These are phyloP conservation scores for Apophysomyces trapeziformis DNA, from an alignment of 371 early-diverging fungal genomes.

Conservation along the genomic window DNA sequence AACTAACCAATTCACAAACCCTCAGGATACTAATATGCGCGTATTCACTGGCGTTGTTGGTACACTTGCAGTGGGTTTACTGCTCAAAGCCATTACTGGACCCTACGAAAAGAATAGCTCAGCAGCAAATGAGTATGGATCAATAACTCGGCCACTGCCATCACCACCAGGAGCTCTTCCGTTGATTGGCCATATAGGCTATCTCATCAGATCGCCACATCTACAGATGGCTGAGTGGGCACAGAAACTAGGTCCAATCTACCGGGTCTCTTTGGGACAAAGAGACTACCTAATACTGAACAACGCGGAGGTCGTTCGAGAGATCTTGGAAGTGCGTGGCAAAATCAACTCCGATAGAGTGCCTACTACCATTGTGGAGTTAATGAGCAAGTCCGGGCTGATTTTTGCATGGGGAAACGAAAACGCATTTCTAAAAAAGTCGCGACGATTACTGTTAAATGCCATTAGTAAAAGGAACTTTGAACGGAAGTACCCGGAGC, in stretches of 20 bases:
- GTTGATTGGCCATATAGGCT: background rate
- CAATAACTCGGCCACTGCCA: background rate
- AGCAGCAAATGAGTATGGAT: too few species aligned
- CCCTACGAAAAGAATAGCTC: too few species aligned
- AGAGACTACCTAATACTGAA: background rate
- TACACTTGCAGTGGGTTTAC: too few species aligned
- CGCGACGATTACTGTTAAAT: background rate
- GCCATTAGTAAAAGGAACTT: background rate
- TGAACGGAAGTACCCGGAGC: background rate
- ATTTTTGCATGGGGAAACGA: background rate
- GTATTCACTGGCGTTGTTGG: too few species aligned
- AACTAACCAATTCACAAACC: too few species aligned
- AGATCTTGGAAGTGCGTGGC: background rate
- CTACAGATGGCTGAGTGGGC: constrained; percentile 8
- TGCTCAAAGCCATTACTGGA: too few species aligned
- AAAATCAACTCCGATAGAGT: background rate
- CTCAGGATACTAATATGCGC: too few species aligned
- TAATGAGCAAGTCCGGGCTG: background rate
- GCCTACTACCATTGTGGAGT: background rate
- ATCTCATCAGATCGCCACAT: background rate
- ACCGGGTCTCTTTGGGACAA: background rate
- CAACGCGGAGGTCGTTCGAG: background rate
- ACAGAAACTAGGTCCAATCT: background rate
- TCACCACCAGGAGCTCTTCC: background rate
- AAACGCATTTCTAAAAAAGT: background rate